These are phyloP conservation scores for Coffea humblotiana DNA, from an alignment of 305 asterid genomes.

Conservation along the genomic window DNA sequence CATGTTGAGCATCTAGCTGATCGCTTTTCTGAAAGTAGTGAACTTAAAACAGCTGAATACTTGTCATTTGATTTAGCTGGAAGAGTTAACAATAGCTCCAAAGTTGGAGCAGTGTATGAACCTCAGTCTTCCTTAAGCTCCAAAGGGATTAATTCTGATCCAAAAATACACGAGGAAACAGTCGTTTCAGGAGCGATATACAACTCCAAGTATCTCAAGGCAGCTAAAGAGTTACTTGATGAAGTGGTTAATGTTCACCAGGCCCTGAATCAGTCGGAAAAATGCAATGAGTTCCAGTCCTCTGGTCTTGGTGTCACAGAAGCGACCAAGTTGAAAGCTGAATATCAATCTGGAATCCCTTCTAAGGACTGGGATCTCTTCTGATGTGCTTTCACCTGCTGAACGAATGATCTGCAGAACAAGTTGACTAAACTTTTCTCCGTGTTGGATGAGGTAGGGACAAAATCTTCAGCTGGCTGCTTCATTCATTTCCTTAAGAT, in stretches of 20 bases:
- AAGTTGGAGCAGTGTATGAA: slow-evolving; percentile 27
- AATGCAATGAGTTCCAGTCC: slow-evolving; percentile 24
- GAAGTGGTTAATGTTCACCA: slow-evolving; percentile 58
- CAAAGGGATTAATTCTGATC: slow-evolving; percentile 32
- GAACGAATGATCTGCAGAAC: slow-evolving; percentile 56
- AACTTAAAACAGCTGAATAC: slow-evolving; percentile 45
- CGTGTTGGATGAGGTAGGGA: slow-evolving; percentile 65
- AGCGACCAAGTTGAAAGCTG: slow-evolving; percentile 35
- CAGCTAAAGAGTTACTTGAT: slow-evolving; percentile 59
- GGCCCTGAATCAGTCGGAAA: slow-evolving; percentile 38
- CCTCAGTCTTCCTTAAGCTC: slow-evolving; percentile 31
- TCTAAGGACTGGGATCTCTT: slow-evolving; percentile 29
- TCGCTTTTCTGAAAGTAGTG: slow-evolving; percentile 32
- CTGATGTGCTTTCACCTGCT: slow-evolving; percentile 44
- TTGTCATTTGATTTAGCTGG: slow-evolving; percentile 48
- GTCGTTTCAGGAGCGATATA: slow-evolving; percentile 35
- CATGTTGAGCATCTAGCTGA: slow-evolving; percentile 35
- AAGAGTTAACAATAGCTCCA: slow-evolving; percentile 26
- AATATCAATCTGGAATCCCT: slow-evolving; percentile 24
- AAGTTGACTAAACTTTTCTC: slow-evolving; percentile 52
- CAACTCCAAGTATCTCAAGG: slow-evolving; percentile 56
- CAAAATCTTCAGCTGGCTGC: neutral
- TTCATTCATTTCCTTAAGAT: neutral
- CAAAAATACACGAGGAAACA: slow-evolving; percentile 29
- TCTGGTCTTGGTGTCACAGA: slow-evolving; percentile 33